These are phyloP conservation scores for Exutisphaerella laricina DNA, from an alignment of 2,329 filamentous ascomycete species.

Conservation along the genomic window DNA sequence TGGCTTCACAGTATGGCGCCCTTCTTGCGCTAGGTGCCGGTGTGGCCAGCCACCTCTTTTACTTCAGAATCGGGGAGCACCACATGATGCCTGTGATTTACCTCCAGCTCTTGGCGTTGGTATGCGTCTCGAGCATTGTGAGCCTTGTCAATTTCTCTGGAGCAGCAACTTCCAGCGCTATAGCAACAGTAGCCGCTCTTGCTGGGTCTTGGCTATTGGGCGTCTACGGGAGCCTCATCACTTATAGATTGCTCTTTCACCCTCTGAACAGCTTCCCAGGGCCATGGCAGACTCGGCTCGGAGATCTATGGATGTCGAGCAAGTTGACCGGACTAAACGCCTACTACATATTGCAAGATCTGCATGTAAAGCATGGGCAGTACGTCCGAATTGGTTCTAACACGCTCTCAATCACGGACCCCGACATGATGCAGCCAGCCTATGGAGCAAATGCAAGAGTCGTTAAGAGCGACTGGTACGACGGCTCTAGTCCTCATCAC, in stretches of 20 bases:
- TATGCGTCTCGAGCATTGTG: conserved; percentile 8
- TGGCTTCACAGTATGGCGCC: too few relatives aligned
- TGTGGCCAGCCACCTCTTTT: conserved; percentile 22
- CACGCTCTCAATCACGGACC: conserved; percentile 34
- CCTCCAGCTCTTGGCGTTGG: conserved; percentile 8
- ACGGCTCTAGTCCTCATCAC: conserved; percentile 28
- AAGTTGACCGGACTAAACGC: conserved; percentile 24
- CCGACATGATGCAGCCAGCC: conserved; percentile 35
- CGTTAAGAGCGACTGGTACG: conserved; percentile 41
- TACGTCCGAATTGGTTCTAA: conserved; percentile 35
- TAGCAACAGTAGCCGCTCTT: conserved; percentile 10
- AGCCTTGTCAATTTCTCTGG: conserved; percentile 12
- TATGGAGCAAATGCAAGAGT: conserved; percentile 37
- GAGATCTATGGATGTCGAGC: conserved; percentile 29
- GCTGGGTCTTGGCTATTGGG: conserved; percentile 21
- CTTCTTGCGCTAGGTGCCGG: conserved; percentile 13
- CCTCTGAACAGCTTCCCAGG: conserved; percentile 32
- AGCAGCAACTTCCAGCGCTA: conserved; percentile 4
- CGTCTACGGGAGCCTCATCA: conserved; percentile 31
- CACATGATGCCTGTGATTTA: conserved; percentile 21
- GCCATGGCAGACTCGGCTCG: conserved; percentile 32
- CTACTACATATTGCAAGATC: conserved; percentile 24
- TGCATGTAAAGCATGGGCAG: conserved; percentile 35
- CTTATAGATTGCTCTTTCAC: conserved; percentile 35
- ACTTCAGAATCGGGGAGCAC: conserved; percentile 26